Percentiles rank a stretch among this genome's conserved stretches.
Evolutionary conservation across 2,329 filamentous ascomycete genomes (phyloP).

Genomic region (Chaetomium sp.): DNA sequence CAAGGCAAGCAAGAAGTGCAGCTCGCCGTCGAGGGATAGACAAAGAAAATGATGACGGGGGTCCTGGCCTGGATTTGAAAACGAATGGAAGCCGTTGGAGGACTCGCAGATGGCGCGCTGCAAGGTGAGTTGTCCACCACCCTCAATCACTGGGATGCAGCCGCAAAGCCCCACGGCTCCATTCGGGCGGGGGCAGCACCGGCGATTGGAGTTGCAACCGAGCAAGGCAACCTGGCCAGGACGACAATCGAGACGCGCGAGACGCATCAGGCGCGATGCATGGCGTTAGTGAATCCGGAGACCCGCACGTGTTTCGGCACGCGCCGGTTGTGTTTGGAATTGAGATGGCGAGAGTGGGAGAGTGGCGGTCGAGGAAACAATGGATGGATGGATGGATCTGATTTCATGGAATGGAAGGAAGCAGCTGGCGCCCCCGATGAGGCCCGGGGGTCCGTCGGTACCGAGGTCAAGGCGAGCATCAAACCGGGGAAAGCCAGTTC

Average conservation of each 20-base stretch:
- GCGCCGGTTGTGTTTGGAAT: background rate
- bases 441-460: no score
- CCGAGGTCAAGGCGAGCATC: conserved; percentile 10
- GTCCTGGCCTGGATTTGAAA: conserved; percentile 19
- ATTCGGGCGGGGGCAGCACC: conserved; percentile 22
- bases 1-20: conserved; percentile 22
- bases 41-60: conserved; percentile 13
- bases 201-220: conserved; percentile 13
- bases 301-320: conserved; percentile 9
- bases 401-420: background rate
- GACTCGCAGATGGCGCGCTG: conserved; percentile 41
- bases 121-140: conserved; percentile 46
- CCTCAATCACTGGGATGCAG: conserved; percentile 34
- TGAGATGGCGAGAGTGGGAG: background rate
- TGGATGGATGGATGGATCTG: background rate
- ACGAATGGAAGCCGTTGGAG: conserved; percentile 41
- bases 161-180: conserved; percentile 30
- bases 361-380: conserved; percentile 5
- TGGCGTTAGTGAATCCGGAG: conserved; percentile 17
- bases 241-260: conserved; percentile 24
- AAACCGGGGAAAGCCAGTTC: background rate
- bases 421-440: background rate
- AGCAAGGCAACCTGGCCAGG: background rate
- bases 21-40: conserved; percentile 14
- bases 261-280: conserved; percentile 28